Evolutionary conservation across 1,139 yeast species (phyloP).

Genomic region (Sugiyamaella sp.): DNA sequence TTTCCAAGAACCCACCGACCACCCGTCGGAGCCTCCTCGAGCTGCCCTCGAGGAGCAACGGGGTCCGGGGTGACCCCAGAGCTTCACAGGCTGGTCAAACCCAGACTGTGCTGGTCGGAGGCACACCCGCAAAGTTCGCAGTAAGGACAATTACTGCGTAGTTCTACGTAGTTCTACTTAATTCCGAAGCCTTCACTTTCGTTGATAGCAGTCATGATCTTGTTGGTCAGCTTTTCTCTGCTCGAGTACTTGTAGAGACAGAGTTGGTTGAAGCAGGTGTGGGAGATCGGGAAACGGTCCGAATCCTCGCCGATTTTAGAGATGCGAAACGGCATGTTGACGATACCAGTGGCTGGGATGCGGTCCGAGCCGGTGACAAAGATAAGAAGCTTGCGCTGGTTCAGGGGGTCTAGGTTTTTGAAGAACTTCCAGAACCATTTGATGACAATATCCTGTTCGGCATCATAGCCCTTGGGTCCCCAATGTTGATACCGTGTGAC

Average conservation of each 20-base stretch:
- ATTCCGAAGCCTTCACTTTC: conserved; percentile 90
- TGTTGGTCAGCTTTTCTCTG: conserved; percentile 54
- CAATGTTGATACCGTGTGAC: conserved; percentile 77
- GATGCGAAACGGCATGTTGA: conserved; percentile 67
- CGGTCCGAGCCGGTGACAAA: conserved; percentile 92
- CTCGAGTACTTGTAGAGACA: conserved; percentile 68
- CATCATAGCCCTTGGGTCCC: conserved; percentile 44
- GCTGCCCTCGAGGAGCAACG: too few species aligned
- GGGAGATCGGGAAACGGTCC: conserved; percentile 75
- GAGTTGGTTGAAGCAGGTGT: conserved; percentile 91
- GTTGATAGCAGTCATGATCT: conserved; percentile 65
- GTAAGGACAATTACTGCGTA: not conserved
- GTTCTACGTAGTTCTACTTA: conserved; percentile 43
- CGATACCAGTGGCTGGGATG: conserved; percentile 87
- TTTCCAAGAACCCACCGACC: too few species aligned
- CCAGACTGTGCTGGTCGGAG: too few species aligned
- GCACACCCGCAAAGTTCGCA: too few species aligned
- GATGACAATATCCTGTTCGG: conserved; percentile 47
- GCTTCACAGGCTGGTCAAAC: too few species aligned
- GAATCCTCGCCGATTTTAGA: conserved; percentile 56
- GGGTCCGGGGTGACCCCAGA: too few species aligned
- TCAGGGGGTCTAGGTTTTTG: conserved; percentile 46
- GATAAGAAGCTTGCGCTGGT: conserved; percentile 64
- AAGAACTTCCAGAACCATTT: conserved; percentile 88
- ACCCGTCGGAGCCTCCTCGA: too few species aligned